Evolutionary conservation across 345 rosid genomes (phyloP).

Genomic region (Boechera stricta): DNA sequence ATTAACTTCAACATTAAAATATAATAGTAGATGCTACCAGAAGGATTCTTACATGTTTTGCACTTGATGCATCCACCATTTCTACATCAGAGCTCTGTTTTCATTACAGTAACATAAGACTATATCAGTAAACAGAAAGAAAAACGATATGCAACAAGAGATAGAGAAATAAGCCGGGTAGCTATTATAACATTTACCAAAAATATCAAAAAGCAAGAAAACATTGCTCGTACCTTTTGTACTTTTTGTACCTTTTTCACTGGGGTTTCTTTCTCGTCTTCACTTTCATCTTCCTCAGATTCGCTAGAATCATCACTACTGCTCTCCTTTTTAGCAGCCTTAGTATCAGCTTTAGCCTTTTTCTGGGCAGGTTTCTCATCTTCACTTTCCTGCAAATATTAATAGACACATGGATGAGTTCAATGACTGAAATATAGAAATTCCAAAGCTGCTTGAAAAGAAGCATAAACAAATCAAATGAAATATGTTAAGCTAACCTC

Average conservation of each 20-base stretch:
- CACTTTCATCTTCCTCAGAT: slow-evolving; percentile 59
- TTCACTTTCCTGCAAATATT: slow-evolving; percentile 47
- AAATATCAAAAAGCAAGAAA: background rate
- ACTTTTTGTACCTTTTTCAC: slow-evolving; percentile 50
- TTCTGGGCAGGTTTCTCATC: slow-evolving; percentile 58
- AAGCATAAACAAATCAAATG: background rate
- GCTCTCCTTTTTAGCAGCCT: slow-evolving; percentile 52
- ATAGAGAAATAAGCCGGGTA: background rate
- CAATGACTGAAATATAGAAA: background rate
- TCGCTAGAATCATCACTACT: slow-evolving; percentile 57
- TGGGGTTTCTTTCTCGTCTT: slow-evolving; percentile 59
- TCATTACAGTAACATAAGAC: background rate
- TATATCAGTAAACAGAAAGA: background rate
- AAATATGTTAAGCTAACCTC: slow-evolving; percentile 23
- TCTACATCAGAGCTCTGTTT: slow-evolving; percentile 62
- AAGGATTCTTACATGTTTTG: slow-evolving; percentile 24
- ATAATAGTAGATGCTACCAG: background rate
- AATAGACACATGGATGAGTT: no score
- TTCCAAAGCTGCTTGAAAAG: background rate
- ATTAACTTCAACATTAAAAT: background rate
- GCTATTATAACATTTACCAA: background rate
- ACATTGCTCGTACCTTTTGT: slow-evolving; percentile 42
- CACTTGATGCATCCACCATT: slow-evolving; percentile 59
- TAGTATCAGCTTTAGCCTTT: slow-evolving; percentile 52
- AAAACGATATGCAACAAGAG: no score